Percentiles rank a stretch among this genome's conserved stretches.
phyloP scores from a whole-genome alignment of 768 basidiomycete genomes.

The Tulasnella calospora region DNA sequence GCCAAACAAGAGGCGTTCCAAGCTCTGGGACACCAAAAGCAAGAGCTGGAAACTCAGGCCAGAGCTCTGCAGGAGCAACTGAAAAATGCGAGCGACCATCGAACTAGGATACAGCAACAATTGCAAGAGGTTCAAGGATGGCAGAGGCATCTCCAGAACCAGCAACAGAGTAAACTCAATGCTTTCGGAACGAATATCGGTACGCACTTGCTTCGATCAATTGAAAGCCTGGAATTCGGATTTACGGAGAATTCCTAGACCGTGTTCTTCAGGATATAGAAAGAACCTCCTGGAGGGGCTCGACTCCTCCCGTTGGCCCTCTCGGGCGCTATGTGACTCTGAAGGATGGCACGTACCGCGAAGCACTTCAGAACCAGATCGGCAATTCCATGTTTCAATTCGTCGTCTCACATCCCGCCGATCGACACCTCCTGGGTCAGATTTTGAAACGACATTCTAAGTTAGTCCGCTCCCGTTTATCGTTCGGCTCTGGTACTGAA shows the following conservation, averaged over 20 bases:
- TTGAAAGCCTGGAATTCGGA: constrained; percentile 55
- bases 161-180: constrained; percentile 35
- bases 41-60: constrained; percentile 24
- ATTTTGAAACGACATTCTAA: constrained; percentile 38
- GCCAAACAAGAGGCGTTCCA: constrained; percentile 39
- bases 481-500: background rate
- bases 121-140: constrained; percentile 1
- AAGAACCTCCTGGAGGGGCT: constrained; percentile 55
- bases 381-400: constrained; percentile 58
- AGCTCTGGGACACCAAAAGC: constrained; percentile 30
- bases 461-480: background rate
- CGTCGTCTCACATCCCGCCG: constrained; percentile 66
- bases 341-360: constrained; percentile 62
- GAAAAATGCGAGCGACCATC: constrained; percentile 37
- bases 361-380: constrained; percentile 60
- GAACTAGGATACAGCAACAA: constrained; percentile 35
- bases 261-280: constrained; percentile 51
- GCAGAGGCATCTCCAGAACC: background rate
- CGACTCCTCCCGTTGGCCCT: constrained; percentile 62
- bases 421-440: constrained; percentile 52
- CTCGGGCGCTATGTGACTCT: constrained; percentile 74
- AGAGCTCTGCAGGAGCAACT: constrained; percentile 20
- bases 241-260: constrained; percentile 41
- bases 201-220: constrained; percentile 46
- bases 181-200: constrained; percentile 48